These are phyloP conservation scores for Pichia kudriavzevii DNA, from an alignment of 1,139 yeast genomes.

Conservation along the genomic window DNA sequence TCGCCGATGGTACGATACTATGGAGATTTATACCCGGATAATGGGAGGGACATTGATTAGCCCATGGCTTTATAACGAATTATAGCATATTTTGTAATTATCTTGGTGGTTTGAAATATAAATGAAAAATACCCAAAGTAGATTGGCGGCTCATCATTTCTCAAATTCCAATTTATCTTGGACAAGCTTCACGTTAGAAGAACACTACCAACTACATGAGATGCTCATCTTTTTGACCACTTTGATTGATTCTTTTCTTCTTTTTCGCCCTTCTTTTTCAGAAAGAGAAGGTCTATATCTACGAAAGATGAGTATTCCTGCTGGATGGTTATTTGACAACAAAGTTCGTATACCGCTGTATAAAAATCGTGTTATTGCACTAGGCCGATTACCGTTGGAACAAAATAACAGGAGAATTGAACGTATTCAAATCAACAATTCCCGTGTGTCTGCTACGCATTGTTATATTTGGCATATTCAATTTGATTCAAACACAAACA, in stretches of 20 bases:
- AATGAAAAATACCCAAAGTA: background rate
- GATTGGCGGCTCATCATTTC: background rate
- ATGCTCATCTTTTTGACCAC: too few species aligned
- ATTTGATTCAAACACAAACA: slow-evolving; percentile 42
- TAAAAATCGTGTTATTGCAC: slow-evolving; percentile 60
- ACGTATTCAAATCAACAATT: slow-evolving; percentile 14
- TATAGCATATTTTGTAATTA: background rate
- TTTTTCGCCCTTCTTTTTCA: background rate
- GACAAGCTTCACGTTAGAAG: too few species aligned
- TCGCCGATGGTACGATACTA: slow-evolving; percentile 16
- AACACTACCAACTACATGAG: too few species aligned
- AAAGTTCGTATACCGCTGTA: slow-evolving; percentile 33
- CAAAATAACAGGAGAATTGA: slow-evolving; percentile 38
- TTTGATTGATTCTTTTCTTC: too few species aligned
- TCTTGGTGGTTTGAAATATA: background rate
- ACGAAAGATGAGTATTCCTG: background rate
- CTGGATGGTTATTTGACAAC: slow-evolving; percentile 2
- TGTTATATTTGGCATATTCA: slow-evolving; percentile 26
- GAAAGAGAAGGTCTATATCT: background rate
- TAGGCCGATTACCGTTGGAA: slow-evolving; percentile 41
- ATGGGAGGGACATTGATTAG: slow-evolving; percentile 12
- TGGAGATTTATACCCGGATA: slow-evolving; percentile 15
- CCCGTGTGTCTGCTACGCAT: slow-evolving; percentile 20
- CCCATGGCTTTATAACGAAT: background rate
- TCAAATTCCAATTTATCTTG: background rate